These are phyloP conservation scores for Dimocarpus longan DNA, from an alignment of 345 rosid genomes.

Conservation along the genomic window DNA sequence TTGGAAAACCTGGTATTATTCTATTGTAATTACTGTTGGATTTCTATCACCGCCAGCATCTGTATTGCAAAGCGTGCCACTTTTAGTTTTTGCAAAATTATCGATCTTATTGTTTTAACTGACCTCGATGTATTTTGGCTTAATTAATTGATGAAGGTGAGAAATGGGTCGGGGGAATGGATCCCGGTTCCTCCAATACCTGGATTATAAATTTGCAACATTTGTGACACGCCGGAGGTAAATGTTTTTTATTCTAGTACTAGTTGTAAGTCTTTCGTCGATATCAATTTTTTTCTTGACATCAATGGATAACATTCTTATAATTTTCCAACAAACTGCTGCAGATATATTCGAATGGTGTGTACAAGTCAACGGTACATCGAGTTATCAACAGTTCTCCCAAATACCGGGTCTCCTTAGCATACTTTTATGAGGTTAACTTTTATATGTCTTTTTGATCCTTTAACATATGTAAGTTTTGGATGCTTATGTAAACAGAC, in stretches of 20 bases:
- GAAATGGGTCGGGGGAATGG: conserved; percentile 78
- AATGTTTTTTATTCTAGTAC: background rate
- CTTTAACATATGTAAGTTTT: background rate
- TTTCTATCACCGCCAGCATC: too few species aligned
- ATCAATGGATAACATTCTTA: background rate
- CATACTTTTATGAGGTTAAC: conserved; percentile 75
- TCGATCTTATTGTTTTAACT: too few species aligned
- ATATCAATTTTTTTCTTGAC: background rate
- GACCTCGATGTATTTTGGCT: too few species aligned
- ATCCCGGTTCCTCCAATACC: conserved; percentile 78
- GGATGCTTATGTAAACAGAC: conserved; percentile 41
- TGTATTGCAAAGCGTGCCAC: too few species aligned
- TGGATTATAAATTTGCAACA: conserved; percentile 88
- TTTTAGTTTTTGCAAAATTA: too few species aligned
- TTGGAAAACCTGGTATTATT: too few species aligned
- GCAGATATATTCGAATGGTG: conserved; percentile 77
- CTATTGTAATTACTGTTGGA: too few species aligned
- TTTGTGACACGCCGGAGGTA: conserved; percentile 94
- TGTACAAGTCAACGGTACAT: conserved; percentile 79
- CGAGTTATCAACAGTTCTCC: conserved; percentile 66
- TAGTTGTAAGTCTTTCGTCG: background rate
- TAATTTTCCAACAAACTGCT: background rate
- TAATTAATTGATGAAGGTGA: conserved; percentile 48
- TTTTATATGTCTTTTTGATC: background rate
- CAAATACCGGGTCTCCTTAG: conserved; percentile 60